Conservation (phyloP, 257 asterid species). For the Fraxinus americana region DNA sequence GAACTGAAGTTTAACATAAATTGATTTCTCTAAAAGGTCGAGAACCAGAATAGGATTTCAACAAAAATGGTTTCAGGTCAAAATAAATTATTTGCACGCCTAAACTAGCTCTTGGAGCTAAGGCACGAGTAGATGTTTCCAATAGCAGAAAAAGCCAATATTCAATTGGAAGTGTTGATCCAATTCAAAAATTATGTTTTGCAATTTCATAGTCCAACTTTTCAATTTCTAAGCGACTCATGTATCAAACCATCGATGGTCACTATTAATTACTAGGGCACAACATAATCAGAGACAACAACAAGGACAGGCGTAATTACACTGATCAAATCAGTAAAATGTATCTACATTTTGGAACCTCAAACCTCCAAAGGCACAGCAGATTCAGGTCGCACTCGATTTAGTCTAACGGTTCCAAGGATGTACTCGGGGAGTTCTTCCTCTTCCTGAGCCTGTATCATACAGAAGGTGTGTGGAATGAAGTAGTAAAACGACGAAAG, state of each 20-base stretch:
- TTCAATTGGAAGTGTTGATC: no score
- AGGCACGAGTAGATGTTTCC: background rate
- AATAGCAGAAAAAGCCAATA: background rate
- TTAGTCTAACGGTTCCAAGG: slow-evolving; percentile 89
- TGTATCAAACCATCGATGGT: background rate
- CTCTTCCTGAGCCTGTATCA: slow-evolving; percentile 78
- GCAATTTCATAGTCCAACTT: no score
- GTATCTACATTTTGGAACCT: slow-evolving; percentile 27
- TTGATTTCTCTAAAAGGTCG: background rate
- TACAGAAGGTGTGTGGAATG: slow-evolving; percentile 6
- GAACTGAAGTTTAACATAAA: background rate
- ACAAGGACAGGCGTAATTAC: background rate
- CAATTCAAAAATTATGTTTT: no score
- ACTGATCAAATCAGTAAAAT: slow-evolving; percentile 10
- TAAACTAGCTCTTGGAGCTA: no score
- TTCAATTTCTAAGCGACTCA: background rate
- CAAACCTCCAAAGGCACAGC: slow-evolving; percentile 68
- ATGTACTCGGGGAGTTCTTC: slow-evolving; percentile 88
- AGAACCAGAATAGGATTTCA: background rate
- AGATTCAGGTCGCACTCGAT: slow-evolving; percentile 71
- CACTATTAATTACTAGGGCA: background rate
- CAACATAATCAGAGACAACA: background rate
- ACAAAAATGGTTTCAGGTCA: background rate
- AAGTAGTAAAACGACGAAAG: background rate
- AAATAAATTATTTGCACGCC: no score